A percentile compares a stretch with the other conserved stretches of the same genome.
These are phyloP conservation scores for Rhynchospora pubera DNA, from an alignment of 176 grass and related monocot genomes.

Conservation along the genomic window DNA sequence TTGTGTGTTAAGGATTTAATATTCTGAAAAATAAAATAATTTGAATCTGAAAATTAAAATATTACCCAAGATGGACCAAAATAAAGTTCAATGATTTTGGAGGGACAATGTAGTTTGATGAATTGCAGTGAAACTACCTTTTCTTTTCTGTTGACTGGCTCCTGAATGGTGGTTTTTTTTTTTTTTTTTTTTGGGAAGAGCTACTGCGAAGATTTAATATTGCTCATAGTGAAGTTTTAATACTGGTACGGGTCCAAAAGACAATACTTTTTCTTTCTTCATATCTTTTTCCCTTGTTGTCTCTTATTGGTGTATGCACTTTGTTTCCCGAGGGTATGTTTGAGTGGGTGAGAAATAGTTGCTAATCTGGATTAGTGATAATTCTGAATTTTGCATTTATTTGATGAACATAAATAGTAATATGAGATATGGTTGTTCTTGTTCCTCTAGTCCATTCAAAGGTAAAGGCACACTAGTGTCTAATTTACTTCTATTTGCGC, in stretches of 20 bases:
- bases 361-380: too few relatives aligned
- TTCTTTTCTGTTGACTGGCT: background rate
- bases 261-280: background rate
- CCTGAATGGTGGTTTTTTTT: background rate
- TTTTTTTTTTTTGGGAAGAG: background rate
- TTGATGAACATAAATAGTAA: too few relatives aligned
- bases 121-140: background rate
- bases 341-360: too few relatives aligned
- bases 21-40: background rate
- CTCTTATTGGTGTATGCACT: background rate
- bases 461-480: too few relatives aligned
- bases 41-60: background rate
- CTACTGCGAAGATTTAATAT: background rate
- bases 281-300: background rate
- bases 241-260: background rate
- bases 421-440: too few relatives aligned
- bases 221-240: background rate
- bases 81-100: background rate
- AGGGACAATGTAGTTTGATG: constrained; percentile 3
- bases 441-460: too few relatives aligned
- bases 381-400: too few relatives aligned
- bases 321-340: too few relatives aligned
- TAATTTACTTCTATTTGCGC: too few relatives aligned
- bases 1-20: background rate
- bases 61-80: background rate